phyloP scores from a whole-genome alignment of 495 filamentous ascomycete species.

The Choiromyces venosus region DNA sequence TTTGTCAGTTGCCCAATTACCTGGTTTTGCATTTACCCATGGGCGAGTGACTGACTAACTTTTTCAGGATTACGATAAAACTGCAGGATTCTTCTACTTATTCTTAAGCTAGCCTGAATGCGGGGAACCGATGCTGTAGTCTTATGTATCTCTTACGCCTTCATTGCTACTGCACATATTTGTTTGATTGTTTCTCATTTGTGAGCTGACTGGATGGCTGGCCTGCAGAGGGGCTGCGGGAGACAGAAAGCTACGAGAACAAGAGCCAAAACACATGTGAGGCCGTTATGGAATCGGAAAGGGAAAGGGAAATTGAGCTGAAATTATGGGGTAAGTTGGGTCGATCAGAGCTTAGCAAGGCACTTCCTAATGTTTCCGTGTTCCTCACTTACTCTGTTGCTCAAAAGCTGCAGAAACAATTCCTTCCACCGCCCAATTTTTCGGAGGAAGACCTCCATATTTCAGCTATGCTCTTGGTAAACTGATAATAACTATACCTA shows the following conservation, averaged over 20 bases:
- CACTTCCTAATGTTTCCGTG: background rate
- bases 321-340: background rate
- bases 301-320: background rate
- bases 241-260: background rate
- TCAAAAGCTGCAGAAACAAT: background rate
- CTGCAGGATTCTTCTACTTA: background rate
- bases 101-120: too few relatives aligned
- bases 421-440: background rate
- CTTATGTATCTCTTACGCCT: background rate
- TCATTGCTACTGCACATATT: background rate
- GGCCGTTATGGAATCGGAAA: background rate
- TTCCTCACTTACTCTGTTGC: background rate
- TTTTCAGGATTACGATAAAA: background rate
- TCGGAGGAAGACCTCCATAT: background rate
- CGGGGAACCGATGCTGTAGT: background rate
- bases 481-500: background rate
- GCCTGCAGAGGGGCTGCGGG: background rate
- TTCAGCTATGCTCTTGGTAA: background rate
- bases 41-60: background rate
- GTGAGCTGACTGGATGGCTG: background rate
- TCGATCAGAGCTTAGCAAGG: background rate
- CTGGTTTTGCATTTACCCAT: background rate
- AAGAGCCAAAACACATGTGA: background rate
- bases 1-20: background rate
- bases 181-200: background rate